Evolutionary conservation across 768 basidiomycete species (phyloP), one percentile per base, ranked within the genome.

Genomic region (Imleria badia): DNA sequence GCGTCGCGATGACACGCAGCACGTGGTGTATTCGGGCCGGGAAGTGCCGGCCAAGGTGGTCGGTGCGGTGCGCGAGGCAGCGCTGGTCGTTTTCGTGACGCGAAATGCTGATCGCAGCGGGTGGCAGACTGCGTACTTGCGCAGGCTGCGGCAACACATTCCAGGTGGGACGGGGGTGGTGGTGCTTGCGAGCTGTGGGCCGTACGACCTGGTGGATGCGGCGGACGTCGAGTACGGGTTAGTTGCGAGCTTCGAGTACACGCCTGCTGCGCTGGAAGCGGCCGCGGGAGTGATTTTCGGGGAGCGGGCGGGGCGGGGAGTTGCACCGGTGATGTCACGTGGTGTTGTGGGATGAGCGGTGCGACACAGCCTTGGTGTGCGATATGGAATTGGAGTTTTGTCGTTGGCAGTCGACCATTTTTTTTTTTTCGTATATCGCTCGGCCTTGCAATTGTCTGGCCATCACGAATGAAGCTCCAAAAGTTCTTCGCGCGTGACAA

Each of bases 171-270:
- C 70, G 17, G 70, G 72, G 17, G 66, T 85, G 33, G 72, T 85
- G 1, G 65, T 87, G 14, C 56, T 88, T 0, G 77, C 82, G 19
- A 85, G 82, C 35, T 85, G 85, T 62, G 81, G 78, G n/a, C 86
- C 86, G 29, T 89, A 87, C 59, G 86, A 88, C 56, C 52, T 85
- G 12, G 68, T 76, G 26, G 51, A 51, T 15, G 60, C 60, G 67
- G 14, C 39, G 6, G 63, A 69, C 12, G 55, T 60, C 2, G 63
- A 58, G 56, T 66, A 68, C 0, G 69, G 73, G 22, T 81, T 76
- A 34, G 58, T 87, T 4, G 78, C 74, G 17, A 81, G 80, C 40
- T 86, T 82, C 64, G 86, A 88, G 65, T 83, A 80, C 55, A 87
- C 85, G 2, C 58, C 65, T 1, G 67, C 74, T 1, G 86, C 80